These are phyloP conservation scores for Xylariaceae sp. DNA, from an alignment of 2,329 filamentous ascomycete species.

Conservation along the genomic window DNA sequence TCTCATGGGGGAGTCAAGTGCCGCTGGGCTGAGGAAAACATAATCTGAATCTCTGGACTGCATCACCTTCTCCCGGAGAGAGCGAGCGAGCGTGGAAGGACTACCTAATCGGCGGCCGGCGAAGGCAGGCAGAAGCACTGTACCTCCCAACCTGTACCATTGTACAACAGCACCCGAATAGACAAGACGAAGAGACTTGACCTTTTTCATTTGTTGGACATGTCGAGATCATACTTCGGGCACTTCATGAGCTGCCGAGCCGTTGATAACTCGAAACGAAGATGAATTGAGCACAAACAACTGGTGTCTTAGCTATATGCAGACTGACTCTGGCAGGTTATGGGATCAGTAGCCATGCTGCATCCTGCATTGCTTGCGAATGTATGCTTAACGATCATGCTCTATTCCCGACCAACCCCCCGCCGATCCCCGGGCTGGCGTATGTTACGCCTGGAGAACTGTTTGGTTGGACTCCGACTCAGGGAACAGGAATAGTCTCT, in stretches of 20 bases:
- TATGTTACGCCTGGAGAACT: no score
- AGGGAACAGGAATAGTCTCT: no score
- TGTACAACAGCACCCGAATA: slow-evolving; percentile 15
- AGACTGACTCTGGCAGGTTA: background rate
- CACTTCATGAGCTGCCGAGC: background rate
- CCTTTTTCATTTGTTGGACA: slow-evolving; percentile 2
- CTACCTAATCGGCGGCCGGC: no score
- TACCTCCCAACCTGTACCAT: slow-evolving; percentile 7
- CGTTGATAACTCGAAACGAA: no score
- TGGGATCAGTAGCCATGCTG: no score
- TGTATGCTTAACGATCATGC: no score
- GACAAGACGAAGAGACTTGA: no score
- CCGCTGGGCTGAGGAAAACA: background rate
- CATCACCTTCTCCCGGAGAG: background rate
- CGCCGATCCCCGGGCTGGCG: no score
- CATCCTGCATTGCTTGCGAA: no score
- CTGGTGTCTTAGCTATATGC: background rate
- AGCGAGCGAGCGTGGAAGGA: slow-evolving; percentile 4
- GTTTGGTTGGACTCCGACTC: no score
- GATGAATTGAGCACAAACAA: background rate
- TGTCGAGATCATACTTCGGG: slow-evolving; percentile 1
- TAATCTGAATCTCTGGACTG: background rate
- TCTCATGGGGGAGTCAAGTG: background rate
- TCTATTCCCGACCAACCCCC: no score
- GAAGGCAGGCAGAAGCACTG: no score